Evolutionary conservation across 1,284 basidiomycete species (phyloP), one percentile per base, ranked within the genome.

Genomic region (Tilletiaria anomala): DNA sequence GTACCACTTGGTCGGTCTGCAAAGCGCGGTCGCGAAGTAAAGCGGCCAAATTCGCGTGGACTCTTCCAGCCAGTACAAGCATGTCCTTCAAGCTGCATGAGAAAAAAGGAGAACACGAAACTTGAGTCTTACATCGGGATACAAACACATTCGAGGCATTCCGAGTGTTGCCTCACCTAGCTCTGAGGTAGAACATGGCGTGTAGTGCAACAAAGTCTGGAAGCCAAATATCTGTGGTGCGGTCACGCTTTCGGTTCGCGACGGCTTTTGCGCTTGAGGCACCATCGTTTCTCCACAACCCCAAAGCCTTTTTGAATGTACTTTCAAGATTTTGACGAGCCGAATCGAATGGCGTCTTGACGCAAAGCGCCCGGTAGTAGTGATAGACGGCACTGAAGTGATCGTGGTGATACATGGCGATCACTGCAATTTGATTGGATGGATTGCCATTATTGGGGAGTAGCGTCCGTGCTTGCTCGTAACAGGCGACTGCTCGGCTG

Each of bases 361-460:
- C 83, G 56, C 86, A 91, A 5, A 96, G 71, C 0, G 91, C 85
- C 29, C 87, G 80, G 61, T 89, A 89, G 69, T 94, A 91, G 65
- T 89, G 80, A 51, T 84, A 77, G 12, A 84, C 72, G 21, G 83
- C 79, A 20, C 73, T 71, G 54, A 93, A 86, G n/a, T 75, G 73
- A 67, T 94, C 86, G 49, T 75, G 75, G 54, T 80, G 73, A 67
- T 89, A 89, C 17, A 80, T 79, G 2, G 86, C 78, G 20, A 97
- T 75, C 37, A 96, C 88, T 1, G 89, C 91, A 20, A 97, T 77
- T 69, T 96, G 89, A 64, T 96, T 91, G 32, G 82, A 91, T 1
- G 91, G 78, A 58, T 91, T 88, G 40, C 62, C 62, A 32, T 56
- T 48, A 32, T 58, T 55, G 5, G 62, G 60, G 21, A 61, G 35